Conservation (phyloP, 805 yeast genomes). For the Starmerella geochares region DNA sequence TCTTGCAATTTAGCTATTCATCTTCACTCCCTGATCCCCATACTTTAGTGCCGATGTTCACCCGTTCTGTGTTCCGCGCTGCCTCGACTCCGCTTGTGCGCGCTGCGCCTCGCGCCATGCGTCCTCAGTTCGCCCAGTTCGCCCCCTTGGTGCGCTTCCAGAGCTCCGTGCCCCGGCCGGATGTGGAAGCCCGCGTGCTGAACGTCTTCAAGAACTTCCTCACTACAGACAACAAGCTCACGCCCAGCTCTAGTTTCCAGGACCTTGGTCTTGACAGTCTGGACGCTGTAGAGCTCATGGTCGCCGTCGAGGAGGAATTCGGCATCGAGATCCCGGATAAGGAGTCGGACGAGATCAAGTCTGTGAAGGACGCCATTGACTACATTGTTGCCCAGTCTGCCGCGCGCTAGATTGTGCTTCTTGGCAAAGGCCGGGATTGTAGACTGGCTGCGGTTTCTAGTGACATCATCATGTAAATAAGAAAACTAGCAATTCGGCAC, state of each 20-base stretch:
- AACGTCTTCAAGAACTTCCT: conserved; percentile 50
- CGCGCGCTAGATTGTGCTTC: conserved; percentile 29
- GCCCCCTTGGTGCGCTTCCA: conserved; percentile 25
- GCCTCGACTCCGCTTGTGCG: conserved; percentile 19
- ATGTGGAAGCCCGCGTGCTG: conserved; percentile 69
- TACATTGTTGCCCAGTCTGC: conserved; percentile 55
- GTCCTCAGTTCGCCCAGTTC: conserved; percentile 15
- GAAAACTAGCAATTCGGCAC: neutral
- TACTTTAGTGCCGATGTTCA: conserved; percentile 12
- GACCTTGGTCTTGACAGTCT: conserved; percentile 87
- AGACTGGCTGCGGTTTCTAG: neutral
- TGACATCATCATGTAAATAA: neutral
- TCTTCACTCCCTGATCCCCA: neutral
- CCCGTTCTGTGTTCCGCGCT: conserved; percentile 18
- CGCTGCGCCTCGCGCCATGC: conserved; percentile 16
- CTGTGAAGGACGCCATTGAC: conserved; percentile 86
- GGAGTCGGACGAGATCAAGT: conserved; percentile 85
- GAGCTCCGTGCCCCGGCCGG: conserved; percentile 51
- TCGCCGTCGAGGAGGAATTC: conserved; percentile 89
- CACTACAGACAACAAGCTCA: conserved; percentile 29
- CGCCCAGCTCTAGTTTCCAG: conserved; percentile 31
- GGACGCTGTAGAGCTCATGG: conserved; percentile 90
- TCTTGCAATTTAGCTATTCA: neutral
- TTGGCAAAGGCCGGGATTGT: no score
- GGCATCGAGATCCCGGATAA: conserved; percentile 42